Evolutionary conservation across 768 basidiomycete species (phyloP), one percentile per base, ranked within the genome.

Genomic region (Artomyces pyxidatus): DNA sequence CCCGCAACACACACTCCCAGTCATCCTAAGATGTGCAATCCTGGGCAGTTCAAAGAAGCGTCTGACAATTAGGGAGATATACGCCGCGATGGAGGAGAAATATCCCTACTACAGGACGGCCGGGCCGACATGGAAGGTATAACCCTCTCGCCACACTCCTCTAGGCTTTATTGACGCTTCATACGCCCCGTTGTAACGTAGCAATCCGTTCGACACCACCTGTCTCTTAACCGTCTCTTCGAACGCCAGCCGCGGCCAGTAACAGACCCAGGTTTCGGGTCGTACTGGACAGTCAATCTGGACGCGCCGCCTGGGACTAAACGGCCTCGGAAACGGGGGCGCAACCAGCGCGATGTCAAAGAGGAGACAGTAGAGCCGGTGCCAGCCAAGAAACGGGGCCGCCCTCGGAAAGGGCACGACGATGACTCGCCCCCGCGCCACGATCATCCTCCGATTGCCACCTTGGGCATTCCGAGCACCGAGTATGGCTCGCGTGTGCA

Each of bases 281-380:
- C 87, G 10, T 89, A 90, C 61, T 90, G 88, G 88, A 88, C 87
- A 29, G 88, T 90, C n/a, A 89, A 89, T 64, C 72, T 89, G 19
- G 64, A 77, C 42, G 88, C 88, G n/a, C 86, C 87, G 11, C 87
- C 87, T 2, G 88, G 88, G 19, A 89, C 87, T 1, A 90, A 90
- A 66, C 78, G 88, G 49, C 88, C 88, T 37, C 78, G 88, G 19
- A 90, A 89, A 61, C 78, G 88, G 49, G 85, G 85, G 22, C 74
- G 83, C 17, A 65, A 77, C 8, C 77, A 73, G 50, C 80, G 81
- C 60, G 70, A 72, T 17, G 58, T 42, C 28, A 61, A 45, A 38
- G 55, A 30, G 6, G 58, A 59, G 23, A 10, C 51, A 40, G 39
- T 45, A 16, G 42, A 45, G 19, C 42, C 38, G 16, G 48, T 22